A percentile compares a stretch with the other conserved stretches of the same genome.
These are phyloP conservation scores for Erodium chrysanthum DNA, from an alignment of 441 rosid species.

Conservation along the genomic window DNA sequence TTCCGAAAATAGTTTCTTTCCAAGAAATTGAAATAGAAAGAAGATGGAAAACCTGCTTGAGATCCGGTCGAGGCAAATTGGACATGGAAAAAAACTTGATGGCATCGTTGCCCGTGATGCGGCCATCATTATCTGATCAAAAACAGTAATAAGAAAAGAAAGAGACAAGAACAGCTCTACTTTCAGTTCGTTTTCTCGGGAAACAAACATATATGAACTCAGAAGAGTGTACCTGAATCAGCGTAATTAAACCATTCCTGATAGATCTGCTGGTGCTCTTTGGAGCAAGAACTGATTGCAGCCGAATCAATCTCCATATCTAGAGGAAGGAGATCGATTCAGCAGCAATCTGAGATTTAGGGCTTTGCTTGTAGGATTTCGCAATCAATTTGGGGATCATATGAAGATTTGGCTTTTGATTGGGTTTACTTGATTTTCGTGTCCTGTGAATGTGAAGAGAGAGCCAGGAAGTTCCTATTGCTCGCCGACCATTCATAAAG, in stretches of 20 bases:
- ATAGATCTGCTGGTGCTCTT: slow-evolving; percentile 59
- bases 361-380: background rate
- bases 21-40: background rate
- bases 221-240: slow-evolving; percentile 49
- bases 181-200: background rate
- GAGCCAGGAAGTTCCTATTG: background rate
- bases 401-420: background rate
- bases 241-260: slow-evolving; percentile 72
- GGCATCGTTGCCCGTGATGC: slow-evolving; percentile 82
- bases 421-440: background rate
- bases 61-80: slow-evolving; percentile 60
- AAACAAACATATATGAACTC: background rate
- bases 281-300: slow-evolving; percentile 58
- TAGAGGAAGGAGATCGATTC: background rate
- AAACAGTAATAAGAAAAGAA: background rate
- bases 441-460: background rate
- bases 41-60: slow-evolving; percentile 52
- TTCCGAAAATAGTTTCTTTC: background rate
- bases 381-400: slow-evolving; percentile 2
- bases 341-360: background rate
- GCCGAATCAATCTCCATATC: slow-evolving; percentile 63
- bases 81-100: slow-evolving; percentile 69
- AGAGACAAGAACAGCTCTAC: no score
- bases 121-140: slow-evolving; percentile 59
- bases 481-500: background rate